Conservation (phyloP, 306 rosid genomes). For the Vigna trinervia region DNA sequence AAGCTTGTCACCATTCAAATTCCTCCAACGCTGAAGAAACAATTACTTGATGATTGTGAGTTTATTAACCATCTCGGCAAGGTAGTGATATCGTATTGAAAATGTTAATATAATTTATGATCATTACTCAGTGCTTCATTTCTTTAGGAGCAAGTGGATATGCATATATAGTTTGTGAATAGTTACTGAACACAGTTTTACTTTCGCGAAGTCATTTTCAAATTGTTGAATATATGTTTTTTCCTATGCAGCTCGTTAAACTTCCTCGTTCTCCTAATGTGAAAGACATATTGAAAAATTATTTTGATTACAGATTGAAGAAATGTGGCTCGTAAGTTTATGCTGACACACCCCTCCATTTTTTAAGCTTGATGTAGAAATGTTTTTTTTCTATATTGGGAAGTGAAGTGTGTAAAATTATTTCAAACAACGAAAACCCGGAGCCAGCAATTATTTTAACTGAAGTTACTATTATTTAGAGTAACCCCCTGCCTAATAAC, state of each 20-base stretch:
- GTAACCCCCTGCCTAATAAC: slow-evolving; percentile 13
- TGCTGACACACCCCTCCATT: slow-evolving; percentile 35
- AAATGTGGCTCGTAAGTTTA: slow-evolving; percentile 78
- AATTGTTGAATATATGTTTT: slow-evolving; percentile 41
- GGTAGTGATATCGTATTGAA: slow-evolving; percentile 55
- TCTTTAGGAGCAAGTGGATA: slow-evolving; percentile 22
- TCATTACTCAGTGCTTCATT: slow-evolving; percentile 31
- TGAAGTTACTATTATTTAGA: slow-evolving; percentile 8
- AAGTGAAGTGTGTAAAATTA: slow-evolving; percentile 10
- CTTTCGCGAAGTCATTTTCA: slow-evolving; percentile 21
- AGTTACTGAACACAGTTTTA: slow-evolving; percentile 20
- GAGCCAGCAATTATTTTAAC: slow-evolving; percentile 10
- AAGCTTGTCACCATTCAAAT: slow-evolving; percentile 73
- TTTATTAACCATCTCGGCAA: slow-evolving; percentile 80
- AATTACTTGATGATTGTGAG: slow-evolving; percentile 85
- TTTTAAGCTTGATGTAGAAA: slow-evolving; percentile 30
- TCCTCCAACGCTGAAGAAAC: slow-evolving; percentile 74
- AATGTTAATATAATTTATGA: slow-evolving; percentile 26
- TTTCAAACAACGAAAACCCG: slow-evolving; percentile 22
- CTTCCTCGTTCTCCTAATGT: slow-evolving; percentile 91
- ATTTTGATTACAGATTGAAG: slow-evolving; percentile 68
- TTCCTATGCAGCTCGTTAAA: slow-evolving; percentile 78
- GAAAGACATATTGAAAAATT: slow-evolving; percentile 71
- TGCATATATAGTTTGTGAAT: slow-evolving; percentile 2
- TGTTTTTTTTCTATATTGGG: slow-evolving; percentile 19